Evolutionary conservation across 1,284 basidiomycete species (phyloP), one percentile per base, ranked within the genome.

Genomic region (Takashimella koratensis): DNA sequence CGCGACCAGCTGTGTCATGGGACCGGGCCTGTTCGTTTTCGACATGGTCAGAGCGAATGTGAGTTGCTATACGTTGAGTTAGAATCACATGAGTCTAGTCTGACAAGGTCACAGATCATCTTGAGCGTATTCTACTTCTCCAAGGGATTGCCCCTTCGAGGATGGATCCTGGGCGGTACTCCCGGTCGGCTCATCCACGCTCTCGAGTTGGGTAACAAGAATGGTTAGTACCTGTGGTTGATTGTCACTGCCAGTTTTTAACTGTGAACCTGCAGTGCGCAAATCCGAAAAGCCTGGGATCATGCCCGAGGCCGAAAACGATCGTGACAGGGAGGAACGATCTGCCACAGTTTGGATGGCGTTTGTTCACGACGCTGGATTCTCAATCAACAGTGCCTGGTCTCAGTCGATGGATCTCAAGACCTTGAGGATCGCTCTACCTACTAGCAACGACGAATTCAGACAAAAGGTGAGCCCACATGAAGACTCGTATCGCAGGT

Each of bases 331-430:
- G 10, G 70, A 75, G 53, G 66, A 71, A 45, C 59, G 73, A 8
- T 23, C 67, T 5, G 65, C 64, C 3, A 70, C 67, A 0, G 57
- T 67, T 0, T 73, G 73, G 73, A 54, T 67, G 47, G 59, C 70
- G 0, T 70, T 68, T 47, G 46, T 70, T 12, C 30, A 49, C 12
- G 73, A 75, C 36, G 44, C 67, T 2, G 57, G 64, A 1, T 68
- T 68, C 42, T 45, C 64, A 1, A 30, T 66, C 24, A 71, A 70
- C 49, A 57, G 64, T 21, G 52, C 50, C 21, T 73, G 66, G 67
- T 49, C 55, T 5, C 61, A 62, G 2, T 63, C 56, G 16, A 58
- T 71, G 52, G 42, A 57, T 6, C 19, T 67, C 1, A 45, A 49
- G 2, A 67, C 71, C 19, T 58, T 70, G 16, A 51, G 46, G 22